Evolutionary conservation across 345 rosid genomes (phyloP).

Genomic region (Carallia pectinifolia): DNA sequence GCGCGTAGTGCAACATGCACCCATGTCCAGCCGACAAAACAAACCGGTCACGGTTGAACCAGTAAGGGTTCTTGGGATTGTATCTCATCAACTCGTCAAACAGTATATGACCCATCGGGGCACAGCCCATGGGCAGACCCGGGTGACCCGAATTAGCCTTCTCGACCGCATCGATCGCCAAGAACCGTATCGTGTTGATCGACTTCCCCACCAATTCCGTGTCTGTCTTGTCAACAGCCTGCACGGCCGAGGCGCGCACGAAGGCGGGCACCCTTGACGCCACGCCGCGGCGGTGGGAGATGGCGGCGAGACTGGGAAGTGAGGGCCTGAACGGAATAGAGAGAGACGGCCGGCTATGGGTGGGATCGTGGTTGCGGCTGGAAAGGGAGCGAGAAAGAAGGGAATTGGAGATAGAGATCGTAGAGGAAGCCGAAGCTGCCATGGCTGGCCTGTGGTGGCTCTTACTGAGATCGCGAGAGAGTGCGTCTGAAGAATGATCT

Average conservation of each 20-base stretch:
- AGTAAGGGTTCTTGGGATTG: conserved; percentile 93
- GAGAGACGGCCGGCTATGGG: not conserved
- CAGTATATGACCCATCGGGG: conserved; percentile 85
- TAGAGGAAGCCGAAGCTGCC: too few species aligned
- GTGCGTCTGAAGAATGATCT: too few species aligned
- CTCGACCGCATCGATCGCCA: conserved; percentile 91
- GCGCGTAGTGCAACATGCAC: conserved; percentile 90
- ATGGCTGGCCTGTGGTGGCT: too few species aligned
- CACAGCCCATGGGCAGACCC: conserved; percentile 97
- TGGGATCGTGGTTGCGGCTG: not conserved
- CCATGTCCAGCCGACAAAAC: conserved; percentile 96
- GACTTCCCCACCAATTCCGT: conserved; percentile 73
- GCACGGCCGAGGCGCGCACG: conserved; percentile 50
- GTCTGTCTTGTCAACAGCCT: conserved; percentile 47
- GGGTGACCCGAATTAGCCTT: conserved; percentile 98
- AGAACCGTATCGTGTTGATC: conserved; percentile 76
- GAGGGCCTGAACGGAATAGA: not conserved
- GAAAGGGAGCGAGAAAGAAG: too few species aligned
- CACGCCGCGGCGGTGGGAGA: not conserved
- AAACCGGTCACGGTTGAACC: conserved; percentile 96
- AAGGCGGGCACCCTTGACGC: not conserved
- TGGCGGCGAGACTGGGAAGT: not conserved
- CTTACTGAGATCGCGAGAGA: too few species aligned
- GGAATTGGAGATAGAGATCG: too few species aligned
- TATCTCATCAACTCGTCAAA: conserved; percentile 88